These are phyloP conservation scores for Priceomyces medius DNA, from an alignment of 805 yeast species.

Conservation along the genomic window DNA sequence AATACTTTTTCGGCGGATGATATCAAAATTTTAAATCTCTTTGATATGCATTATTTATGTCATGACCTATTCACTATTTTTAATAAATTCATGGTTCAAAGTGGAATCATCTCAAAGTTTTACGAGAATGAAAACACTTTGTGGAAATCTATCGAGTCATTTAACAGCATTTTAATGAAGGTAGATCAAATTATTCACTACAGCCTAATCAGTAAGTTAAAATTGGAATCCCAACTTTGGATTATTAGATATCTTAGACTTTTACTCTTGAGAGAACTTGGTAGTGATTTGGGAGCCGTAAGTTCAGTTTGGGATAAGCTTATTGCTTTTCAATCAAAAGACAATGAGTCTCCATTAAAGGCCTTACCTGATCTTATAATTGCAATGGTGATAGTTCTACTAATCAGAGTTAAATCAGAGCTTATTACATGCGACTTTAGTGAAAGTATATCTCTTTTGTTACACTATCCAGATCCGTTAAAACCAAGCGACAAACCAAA, in stretches of 20 bases:
- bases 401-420: constrained; percentile 45
- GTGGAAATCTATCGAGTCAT: constrained; percentile 46
- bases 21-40: constrained; percentile 35
- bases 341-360: constrained; percentile 7
- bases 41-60: constrained; percentile 34
- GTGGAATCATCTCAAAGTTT: constrained; percentile 37
- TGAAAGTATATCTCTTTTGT: constrained; percentile 46
- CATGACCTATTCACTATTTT: constrained; percentile 47
- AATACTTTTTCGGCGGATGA: constrained; percentile 29
- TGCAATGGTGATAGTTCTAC: constrained; percentile 40
- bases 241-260: constrained; percentile 51
- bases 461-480: constrained; percentile 47
- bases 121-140: constrained; percentile 43
- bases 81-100: constrained; percentile 39
- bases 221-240: constrained; percentile 54
- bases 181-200: constrained; percentile 50
- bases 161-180: constrained; percentile 48
- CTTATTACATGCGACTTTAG: constrained; percentile 51
- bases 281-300: constrained; percentile 31
- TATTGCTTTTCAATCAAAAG: constrained; percentile 21
- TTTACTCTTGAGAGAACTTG: constrained; percentile 48
- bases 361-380: constrained; percentile 38
- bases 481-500: constrained; percentile 12
- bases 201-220: constrained; percentile 40
- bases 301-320: constrained; percentile 51